Base-by-base conservation (phyloP, 148 eudicot species). In the Fagopyrum tataricum region DNA sequence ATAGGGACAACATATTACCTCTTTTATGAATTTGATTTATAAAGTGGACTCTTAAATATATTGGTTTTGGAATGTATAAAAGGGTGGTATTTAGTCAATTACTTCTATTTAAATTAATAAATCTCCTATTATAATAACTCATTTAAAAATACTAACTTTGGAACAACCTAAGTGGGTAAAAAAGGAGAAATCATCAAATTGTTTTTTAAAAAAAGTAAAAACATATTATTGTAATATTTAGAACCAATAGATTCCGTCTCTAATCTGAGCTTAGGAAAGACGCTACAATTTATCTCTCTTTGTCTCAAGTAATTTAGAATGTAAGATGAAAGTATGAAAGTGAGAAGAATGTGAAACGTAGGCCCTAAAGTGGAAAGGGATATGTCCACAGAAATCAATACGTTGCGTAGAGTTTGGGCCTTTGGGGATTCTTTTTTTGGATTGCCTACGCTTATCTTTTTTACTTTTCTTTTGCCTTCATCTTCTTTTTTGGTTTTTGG, bases 371-470 rank as follows among this genome's bases (percentile, higher is more conserved):
- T 61, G 67, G 37, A 14, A 61, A 61, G 26, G 67, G 67, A 61
- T 61, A 26, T 24, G 41, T 61, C 41, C 1, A 61, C 2, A 26
- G 67, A 61, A 26, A 61, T 61, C 67, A 61, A 61, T 61, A 61
- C 67, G 67, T 61, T 61, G 67, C 67, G 67, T 61, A 61, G 67
- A 26, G 40, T 5, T 31, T 55, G 13, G 61, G 10, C 61, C 24
- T 23, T 24, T 2, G 41, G 40, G 66, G 67, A 61, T 61, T 61
- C 67, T 61, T 61, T 26, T 61, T 61, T 61, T 59, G 67, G 67
- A 58, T 24, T 58, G 14, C 66, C 14, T 58, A 58, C 66, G 14
- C 39, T 58, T 21, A 21, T 58, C 39, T 58, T 58, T 58, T 52
- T 58, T 24, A 23, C 66, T 37, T 58, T 23, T 58, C 66, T 23